Base-by-base conservation (phyloP, 306 rosid species). In the Spatholobus suberectus region DNA sequence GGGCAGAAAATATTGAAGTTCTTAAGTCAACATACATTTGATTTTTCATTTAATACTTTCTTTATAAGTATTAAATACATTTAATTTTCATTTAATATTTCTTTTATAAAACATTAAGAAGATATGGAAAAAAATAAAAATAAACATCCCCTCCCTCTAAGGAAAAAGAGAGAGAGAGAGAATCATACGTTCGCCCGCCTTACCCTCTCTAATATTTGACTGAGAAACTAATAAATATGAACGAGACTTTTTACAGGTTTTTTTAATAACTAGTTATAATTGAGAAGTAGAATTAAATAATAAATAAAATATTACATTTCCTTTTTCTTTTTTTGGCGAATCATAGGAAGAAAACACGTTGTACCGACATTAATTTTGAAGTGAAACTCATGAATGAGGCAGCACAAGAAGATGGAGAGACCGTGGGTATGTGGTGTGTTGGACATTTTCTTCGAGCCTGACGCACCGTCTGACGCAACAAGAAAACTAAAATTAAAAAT, bases 381-480 rank as follows among this genome's bases (percentile, higher is more conserved):
- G 47, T 41, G 14, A 41, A 41, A 41, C 1, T 8, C 1, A 8
- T 3, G 11, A 52, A 52, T 1, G 59, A n/a, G n/a, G n/a, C n/a
- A n/a, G n/a, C n/a, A n/a, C n/a, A n/a, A n/a, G 21, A 5, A 2
- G 17, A 2, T 3, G 9, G 59, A 21, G 7, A n/a, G 59, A n/a
- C 4, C 14, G 29, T 8, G 41, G 34, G 57, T 15, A 14, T 10
- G 6, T 23, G 54, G 40, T 10, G 54, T 32, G 29, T 24, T 12
- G 73, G 81, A 57, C 57, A 73, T 8, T 21, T 21, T 75, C 68
- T 2, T 61, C n/a, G 38, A 27, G 2, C 3, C 74, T 95, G 98
- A 95, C 99, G 99, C 99, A 95, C 86, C 69, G 32, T 47, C 94
- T 95, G 93, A 95, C 97, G 99, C 78, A 89, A 74, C 2, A 79